Evolutionary conservation across 495 filamentous ascomycete species (phyloP).

Genomic region (Bacidia gigantensis): DNA sequence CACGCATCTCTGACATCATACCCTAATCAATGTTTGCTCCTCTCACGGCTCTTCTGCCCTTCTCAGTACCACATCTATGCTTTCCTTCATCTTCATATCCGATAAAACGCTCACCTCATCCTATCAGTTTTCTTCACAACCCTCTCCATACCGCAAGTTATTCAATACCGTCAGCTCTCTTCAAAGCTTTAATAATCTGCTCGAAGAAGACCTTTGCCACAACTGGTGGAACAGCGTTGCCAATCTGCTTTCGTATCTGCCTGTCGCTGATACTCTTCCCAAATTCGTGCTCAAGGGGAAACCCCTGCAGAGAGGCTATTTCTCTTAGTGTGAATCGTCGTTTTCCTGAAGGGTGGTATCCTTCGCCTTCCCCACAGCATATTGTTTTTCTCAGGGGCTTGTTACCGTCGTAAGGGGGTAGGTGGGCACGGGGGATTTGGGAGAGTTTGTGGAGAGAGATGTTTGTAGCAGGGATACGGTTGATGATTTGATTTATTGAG

Average conservation of each 20-base stretch:
- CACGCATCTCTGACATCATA: too few relatives aligned
- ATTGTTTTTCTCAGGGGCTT: conserved; percentile 41
- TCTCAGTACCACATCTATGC: too few relatives aligned
- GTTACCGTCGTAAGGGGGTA: conserved; percentile 30
- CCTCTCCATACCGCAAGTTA: neutral
- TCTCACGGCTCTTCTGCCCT: too few relatives aligned
- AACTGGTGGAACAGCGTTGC: conserved; percentile 71
- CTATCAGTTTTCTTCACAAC: neutral
- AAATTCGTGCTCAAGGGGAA: conserved; percentile 53
- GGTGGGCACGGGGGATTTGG: conserved; percentile 5
- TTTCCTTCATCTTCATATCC: too few relatives aligned
- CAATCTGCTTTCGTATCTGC: conserved; percentile 54
- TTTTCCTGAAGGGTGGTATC: conserved; percentile 53
- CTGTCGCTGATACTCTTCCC: neutral
- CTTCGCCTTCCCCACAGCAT: conserved; percentile 53
- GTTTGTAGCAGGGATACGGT: conserved; percentile 26
- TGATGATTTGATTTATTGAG: conserved; percentile 36
- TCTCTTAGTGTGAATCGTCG: conserved; percentile 58
- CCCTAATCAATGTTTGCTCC: too few relatives aligned
- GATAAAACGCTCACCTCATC: too few relatives aligned
- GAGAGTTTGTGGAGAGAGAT: conserved; percentile 35
- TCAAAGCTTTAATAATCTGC: conserved; percentile 42
- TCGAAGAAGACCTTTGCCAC: conserved; percentile 47
- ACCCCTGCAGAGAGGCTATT: conserved; percentile 60
- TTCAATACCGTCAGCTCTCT: conserved; percentile 36